Base-by-base conservation (phyloP, 179 eudicot genomes). In the Silene coronaria region DNA sequence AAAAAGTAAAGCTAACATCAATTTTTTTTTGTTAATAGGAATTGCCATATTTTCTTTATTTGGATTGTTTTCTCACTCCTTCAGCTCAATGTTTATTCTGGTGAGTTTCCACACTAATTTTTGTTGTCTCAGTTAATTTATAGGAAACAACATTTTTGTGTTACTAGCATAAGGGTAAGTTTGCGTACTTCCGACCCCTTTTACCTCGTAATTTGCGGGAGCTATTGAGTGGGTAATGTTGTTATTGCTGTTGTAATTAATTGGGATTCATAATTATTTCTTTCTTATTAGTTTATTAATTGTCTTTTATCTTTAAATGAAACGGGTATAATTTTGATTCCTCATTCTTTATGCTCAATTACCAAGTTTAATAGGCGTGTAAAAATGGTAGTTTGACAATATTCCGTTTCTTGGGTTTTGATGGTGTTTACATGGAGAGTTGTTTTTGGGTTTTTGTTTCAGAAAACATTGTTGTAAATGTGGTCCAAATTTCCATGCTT, bases 391-490 rank as follows among this genome's bases (percentile, higher is more conserved):
- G 57, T 67, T 76, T 46, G 73, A 72, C 77, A 73, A 55, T 74
- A 51, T 63, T 64, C 73, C 66, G 69, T 68, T 70, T 70, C 60
- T 63, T 73, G 83, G 84, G 72, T 85, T 76, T 66, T 82, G 83
- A 67, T 76, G 74, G 74, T 66, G 61, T 76, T 83, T 79, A 85
- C 87, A 82, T 57, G 87, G 89, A 84, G 89, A 90, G 90, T 84
- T 83, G 78, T 82, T 86, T 85, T 68, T 82, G 91, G 92, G 89
- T 81, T 86, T 53, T 78, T 84, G 91, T 87, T 80, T 82, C 64
- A 51, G 51, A 48, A 24, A 46, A 19, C 21, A 26, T 66, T 30
- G 12, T 12, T 66, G 11, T 66, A 30, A 66, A 32, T 64, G n/a
- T 64, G 45, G 68, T 64, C 19, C n/a, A 64, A 64, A 26, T 28